Conservation (phyloP, 345 rosid species). For the Arabidopsis suecica region DNA sequence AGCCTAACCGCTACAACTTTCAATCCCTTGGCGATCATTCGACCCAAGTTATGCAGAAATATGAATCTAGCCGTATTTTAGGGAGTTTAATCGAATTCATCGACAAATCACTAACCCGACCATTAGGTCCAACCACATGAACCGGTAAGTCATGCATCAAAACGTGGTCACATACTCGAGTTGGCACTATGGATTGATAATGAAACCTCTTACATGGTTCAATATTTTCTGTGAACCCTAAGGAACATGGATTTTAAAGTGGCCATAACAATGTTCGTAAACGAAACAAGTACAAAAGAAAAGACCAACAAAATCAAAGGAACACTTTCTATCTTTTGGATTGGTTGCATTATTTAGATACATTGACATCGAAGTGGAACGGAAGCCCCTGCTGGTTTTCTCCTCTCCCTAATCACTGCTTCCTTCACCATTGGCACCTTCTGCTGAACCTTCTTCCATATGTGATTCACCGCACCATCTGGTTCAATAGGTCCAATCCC, state of each 20-base stretch:
- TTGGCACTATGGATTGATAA: too few species aligned
- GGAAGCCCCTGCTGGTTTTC: conserved; percentile 72
- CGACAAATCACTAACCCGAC: neutral
- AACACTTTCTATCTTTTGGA: neutral
- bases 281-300: neutral
- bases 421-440: conserved; percentile 79
- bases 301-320: neutral
- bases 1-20: neutral
- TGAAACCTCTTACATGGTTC: too few species aligned
- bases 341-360: conserved; percentile 48
- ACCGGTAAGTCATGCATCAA: too few species aligned
- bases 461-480: conserved; percentile 84
- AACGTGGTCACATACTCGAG: too few species aligned
- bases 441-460: conserved; percentile 83
- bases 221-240: too few species aligned
- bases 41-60: neutral
- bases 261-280: conserved; percentile 13
- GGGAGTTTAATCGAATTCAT: neutral
- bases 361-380: conserved; percentile 87
- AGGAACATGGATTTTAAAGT: too few species aligned
- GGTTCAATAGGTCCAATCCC: conserved; percentile 75
- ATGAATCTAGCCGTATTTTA: neutral
- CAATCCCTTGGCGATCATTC: neutral
- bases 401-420: conserved; percentile 67
- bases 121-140: too few species aligned